Conservation (phyloP, 805 yeast species). For the Saccharomycopsis olivae region DNA sequence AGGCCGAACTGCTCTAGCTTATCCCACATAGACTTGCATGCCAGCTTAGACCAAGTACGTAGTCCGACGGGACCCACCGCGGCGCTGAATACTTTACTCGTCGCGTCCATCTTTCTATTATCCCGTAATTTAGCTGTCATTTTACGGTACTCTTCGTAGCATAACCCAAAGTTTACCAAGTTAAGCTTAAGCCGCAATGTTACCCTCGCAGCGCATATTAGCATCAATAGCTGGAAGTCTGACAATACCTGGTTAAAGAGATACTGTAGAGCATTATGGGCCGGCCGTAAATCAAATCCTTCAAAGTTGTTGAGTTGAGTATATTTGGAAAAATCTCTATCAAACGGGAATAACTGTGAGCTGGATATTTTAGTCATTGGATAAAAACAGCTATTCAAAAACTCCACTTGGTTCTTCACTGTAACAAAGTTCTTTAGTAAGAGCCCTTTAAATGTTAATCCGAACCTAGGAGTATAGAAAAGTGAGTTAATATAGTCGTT, state of each 20-base stretch:
- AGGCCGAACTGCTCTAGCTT: constrained; percentile 45
- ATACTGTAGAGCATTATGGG: constrained; percentile 9
- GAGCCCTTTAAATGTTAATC: constrained; percentile 17
- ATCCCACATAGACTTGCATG: constrained; percentile 70
- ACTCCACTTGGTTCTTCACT: constrained; percentile 27
- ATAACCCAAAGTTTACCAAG: constrained; percentile 65
- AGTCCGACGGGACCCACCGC: too few relatives aligned
- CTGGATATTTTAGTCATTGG: constrained; percentile 23
- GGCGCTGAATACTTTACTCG: too few relatives aligned
- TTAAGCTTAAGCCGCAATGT: constrained; percentile 45
- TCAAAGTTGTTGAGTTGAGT: constrained; percentile 19
- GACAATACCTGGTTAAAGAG: constrained; percentile 35
- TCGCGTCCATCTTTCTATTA: too few relatives aligned
- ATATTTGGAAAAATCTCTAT: constrained; percentile 12
- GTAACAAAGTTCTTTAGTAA: constrained; percentile 24
- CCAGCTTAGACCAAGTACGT: constrained; percentile 21
- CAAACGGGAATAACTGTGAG: constrained; percentile 21
- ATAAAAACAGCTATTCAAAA: constrained; percentile 25
- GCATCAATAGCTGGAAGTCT: constrained; percentile 57
- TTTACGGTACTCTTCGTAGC: constrained; percentile 60
- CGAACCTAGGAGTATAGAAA: constrained; percentile 9
- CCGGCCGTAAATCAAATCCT: constrained; percentile 21
- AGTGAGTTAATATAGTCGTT: constrained; percentile 17
- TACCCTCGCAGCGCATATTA: constrained; percentile 69
- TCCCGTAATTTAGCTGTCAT: constrained; percentile 21